Percentiles rank a stretch among this genome's conserved stretches.
Conservation (phyloP, 805 yeast species). For the Candida maltosa region DNA sequence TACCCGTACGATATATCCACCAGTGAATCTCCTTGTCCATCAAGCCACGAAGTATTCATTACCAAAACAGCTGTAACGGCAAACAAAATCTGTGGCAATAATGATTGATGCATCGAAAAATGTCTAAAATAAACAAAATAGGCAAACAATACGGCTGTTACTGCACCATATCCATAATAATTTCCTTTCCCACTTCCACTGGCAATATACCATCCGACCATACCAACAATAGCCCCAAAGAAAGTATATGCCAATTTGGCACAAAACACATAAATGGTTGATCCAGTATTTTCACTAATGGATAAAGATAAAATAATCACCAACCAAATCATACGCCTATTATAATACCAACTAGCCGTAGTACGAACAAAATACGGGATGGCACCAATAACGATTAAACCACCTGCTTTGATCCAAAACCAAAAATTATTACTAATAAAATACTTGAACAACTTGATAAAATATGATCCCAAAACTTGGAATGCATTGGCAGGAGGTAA, state of each 20-base stretch:
- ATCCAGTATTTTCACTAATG: slow-evolving; percentile 27
- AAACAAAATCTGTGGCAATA: slow-evolving; percentile 24
- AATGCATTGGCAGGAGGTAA: slow-evolving; percentile 18
- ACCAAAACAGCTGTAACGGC: slow-evolving; percentile 27
- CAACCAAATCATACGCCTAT: slow-evolving; percentile 25
- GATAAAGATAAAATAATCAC: slow-evolving; percentile 29
- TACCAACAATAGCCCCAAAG: slow-evolving; percentile 26
- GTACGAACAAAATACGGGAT: slow-evolving; percentile 23
- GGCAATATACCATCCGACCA: slow-evolving; percentile 33
- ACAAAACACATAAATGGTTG: slow-evolving; percentile 22
- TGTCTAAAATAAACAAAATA: slow-evolving; percentile 25
- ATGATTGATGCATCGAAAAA: slow-evolving; percentile 24
- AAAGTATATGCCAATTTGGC: slow-evolving; percentile 23
- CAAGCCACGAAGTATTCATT: slow-evolving; percentile 32
- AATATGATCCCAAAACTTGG: slow-evolving; percentile 18
- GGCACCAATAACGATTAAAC: slow-evolving; percentile 18
- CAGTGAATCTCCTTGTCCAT: slow-evolving; percentile 11
- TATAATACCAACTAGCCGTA: slow-evolving; percentile 27
- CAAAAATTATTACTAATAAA: slow-evolving; percentile 19
- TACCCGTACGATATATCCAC: slow-evolving; percentile 27
- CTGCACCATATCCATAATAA: slow-evolving; percentile 28
- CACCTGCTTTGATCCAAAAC: slow-evolving; percentile 28
- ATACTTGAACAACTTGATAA: slow-evolving; percentile 14
- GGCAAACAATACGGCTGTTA: slow-evolving; percentile 21
- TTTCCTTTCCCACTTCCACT: slow-evolving; percentile 30